Conservation (phyloP, 2,329 filamentous ascomycete species). For the Nemania sp. region DNA sequence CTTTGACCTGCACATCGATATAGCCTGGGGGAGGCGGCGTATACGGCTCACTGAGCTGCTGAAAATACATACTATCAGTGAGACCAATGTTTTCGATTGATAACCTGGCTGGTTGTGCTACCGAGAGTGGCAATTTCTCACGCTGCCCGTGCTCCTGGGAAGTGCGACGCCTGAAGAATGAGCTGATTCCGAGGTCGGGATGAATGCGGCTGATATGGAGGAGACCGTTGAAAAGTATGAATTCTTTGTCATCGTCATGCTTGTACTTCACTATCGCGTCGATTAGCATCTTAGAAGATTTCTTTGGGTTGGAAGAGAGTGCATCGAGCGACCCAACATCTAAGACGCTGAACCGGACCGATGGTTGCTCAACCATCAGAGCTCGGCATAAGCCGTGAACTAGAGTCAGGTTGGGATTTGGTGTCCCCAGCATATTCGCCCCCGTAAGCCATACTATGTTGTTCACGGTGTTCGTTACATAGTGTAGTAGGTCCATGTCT, state of each 20-base stretch:
- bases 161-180: neutral
- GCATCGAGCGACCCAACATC: constrained; percentile 21
- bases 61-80: constrained; percentile 39
- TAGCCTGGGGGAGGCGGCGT: constrained; percentile 7
- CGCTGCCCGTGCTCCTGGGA: neutral
- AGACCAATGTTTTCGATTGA: neutral
- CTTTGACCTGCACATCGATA: constrained; percentile 27
- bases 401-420: constrained; percentile 23
- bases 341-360: constrained; percentile 17
- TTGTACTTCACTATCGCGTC: neutral
- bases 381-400: constrained; percentile 26
- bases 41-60: constrained; percentile 23
- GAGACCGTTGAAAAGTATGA: neutral
- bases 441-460: constrained; percentile 25
- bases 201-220: constrained; percentile 5
- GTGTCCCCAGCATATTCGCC: constrained; percentile 4
- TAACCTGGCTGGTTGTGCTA: neutral
- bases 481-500: constrained; percentile 6
- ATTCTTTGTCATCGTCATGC: constrained; percentile 7
- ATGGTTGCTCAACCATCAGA: constrained; percentile 34
- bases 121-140: neutral
- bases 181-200: neutral
- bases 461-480: neutral
- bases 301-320: neutral
- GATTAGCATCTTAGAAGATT: neutral